Base-by-base conservation (phyloP, 2,329 filamentous ascomycete species). In the Knufia petricola region DNA sequence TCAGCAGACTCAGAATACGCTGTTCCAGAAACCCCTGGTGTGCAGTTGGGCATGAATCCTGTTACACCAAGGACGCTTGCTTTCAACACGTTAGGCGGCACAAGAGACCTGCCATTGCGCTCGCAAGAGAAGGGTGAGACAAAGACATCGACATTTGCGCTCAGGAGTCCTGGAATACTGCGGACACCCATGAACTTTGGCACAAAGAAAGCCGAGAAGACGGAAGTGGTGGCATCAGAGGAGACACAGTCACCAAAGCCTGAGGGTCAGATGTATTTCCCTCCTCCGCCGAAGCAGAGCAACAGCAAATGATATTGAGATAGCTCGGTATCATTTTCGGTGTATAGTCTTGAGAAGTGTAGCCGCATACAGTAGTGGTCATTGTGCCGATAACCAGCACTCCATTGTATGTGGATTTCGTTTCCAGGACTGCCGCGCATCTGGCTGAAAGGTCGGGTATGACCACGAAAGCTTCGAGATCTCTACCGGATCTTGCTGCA, bases 61-160 rank as follows among this genome's bases (percentile, higher is more conserved):
- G 63, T 64, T 50, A 67, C 68, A n/a, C 67, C 69, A 2, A 62
- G 68, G 19, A 71, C 64, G 12, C 55, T 64, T 13, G 66, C 66
- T 1, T 70, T 70, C 52, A 69, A 69, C 55, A 63, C 60, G 41
- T 59, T 69, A 2, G 63, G 58, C 8, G 62, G 62, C n/a, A 59
- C 57, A 10, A 60, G 63, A 41, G 68, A 71, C 38, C 61, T 69
- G 1, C 68, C 68, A 2, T 56, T 71, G n/a, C 61, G 68, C 62
- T 38, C 57, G 63, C 49, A 57, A 57, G 36, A 56, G 46, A 24
- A 48, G 49, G 17, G 52, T 52, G 12, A 53, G 53, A 39, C 50
- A 15, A 46, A 40, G 21, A 49, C 34, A 19, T 51, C 51, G 49
- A 52, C 23, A 12, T 51, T 49, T 45, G 51, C 52, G 9, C 45